These are phyloP conservation scores for Aphanomyces cochlioides DNA, from an alignment of 352 stramenopile species.

Conservation along the genomic window DNA sequence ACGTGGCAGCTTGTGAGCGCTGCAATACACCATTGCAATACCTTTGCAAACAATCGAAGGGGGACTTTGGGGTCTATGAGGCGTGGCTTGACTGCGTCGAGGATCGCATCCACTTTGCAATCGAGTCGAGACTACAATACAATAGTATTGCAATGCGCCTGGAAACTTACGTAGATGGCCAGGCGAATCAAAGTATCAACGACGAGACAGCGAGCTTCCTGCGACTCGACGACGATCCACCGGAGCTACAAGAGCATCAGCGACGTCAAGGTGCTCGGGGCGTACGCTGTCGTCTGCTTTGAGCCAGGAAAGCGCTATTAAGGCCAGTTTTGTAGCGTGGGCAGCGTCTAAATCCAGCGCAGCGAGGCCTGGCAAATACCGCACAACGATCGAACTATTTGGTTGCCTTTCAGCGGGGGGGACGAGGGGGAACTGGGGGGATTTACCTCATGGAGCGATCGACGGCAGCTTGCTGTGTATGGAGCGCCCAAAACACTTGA, in stretches of 20 bases:
- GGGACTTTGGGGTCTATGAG: not conserved
- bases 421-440: not conserved
- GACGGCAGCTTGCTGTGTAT: not conserved
- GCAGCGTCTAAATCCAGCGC: not conserved
- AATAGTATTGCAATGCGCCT: not conserved
- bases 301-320: constrained; percentile 48
- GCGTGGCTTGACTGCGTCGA: not conserved
- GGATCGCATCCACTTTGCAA: not conserved
- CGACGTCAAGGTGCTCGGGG: not conserved
- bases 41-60: constrained; percentile 14
- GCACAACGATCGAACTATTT: constrained; percentile 43
- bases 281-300: constrained; percentile 50
- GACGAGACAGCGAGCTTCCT: constrained; percentile 38
- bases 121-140: not conserved
- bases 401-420: not conserved
- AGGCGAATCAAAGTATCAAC: constrained; percentile 37
- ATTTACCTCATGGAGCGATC: constrained; percentile 23
- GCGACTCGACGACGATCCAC: constrained; percentile 57
- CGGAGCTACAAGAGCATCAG: constrained; percentile 35
- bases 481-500: not conserved
- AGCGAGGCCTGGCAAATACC: constrained; percentile 39
- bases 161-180: constrained; percentile 1
- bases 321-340: constrained; percentile 28
- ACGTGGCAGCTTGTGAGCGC: no score
- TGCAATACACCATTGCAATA: not conserved